A percentile compares a stretch with the other conserved stretches of the same genome.
phyloP scores from a whole-genome alignment of 768 basidiomycete species.

The Suillus cothurnatus region DNA sequence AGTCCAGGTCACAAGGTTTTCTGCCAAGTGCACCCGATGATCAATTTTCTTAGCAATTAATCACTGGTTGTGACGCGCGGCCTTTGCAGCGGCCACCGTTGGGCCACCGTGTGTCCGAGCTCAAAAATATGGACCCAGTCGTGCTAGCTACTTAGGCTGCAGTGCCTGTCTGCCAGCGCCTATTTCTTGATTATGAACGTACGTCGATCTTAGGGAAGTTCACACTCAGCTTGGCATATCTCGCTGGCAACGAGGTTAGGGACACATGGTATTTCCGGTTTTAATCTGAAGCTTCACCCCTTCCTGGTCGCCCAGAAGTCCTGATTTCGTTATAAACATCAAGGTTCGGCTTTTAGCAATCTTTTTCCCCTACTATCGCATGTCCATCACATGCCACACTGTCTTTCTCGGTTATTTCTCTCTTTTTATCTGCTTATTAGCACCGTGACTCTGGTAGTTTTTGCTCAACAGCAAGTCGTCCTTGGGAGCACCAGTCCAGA shows the following conservation, averaged over 20 bases:
- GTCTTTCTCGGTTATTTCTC: slow-evolving; percentile 20
- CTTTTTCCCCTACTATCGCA: slow-evolving; percentile 4
- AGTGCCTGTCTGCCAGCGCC: background rate
- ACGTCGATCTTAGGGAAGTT: background rate
- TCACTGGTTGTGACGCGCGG: background rate
- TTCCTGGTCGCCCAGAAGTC: background rate
- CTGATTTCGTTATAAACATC: background rate
- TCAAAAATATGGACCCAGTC: background rate
- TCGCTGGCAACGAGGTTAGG: slow-evolving; percentile 2
- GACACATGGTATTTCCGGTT: background rate
- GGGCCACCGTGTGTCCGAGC: background rate
- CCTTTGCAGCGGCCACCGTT: background rate
- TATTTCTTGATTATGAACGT: background rate
- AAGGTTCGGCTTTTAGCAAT: background rate
- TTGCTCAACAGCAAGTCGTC: slow-evolving; percentile 26
- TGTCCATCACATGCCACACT: slow-evolving; percentile 23
- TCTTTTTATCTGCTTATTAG: slow-evolving; percentile 12
- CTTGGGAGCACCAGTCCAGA: slow-evolving; percentile 25
- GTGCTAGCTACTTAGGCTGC: background rate
- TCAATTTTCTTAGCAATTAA: background rate
- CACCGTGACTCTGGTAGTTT: slow-evolving; percentile 7
- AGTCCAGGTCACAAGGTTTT: background rate
- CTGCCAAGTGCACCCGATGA: background rate
- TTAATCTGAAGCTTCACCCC: background rate
- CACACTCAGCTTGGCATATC: background rate